Conservation (phyloP, 129 eudicot species). For the Rutidosis leptorrhynchoides region DNA sequence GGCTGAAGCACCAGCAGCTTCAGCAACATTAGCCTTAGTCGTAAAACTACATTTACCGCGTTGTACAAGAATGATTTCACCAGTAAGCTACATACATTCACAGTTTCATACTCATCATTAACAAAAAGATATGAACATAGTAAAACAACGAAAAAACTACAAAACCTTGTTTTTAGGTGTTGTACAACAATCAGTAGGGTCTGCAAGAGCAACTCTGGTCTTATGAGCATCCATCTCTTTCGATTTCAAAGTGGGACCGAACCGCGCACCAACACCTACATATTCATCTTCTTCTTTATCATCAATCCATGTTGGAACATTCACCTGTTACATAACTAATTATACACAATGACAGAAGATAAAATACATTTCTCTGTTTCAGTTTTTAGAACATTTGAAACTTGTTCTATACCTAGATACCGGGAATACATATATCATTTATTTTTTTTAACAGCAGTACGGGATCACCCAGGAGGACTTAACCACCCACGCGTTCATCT, state of each 20-base stretch:
- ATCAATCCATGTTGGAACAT: conserved; percentile 73
- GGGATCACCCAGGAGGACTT: too few species aligned
- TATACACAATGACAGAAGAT: too few species aligned
- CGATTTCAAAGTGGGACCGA: conserved; percentile 88
- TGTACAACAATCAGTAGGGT: conserved; percentile 91
- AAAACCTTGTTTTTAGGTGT: conserved; percentile 74
- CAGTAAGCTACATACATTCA: conserved; percentile 58
- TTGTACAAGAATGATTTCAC: conserved; percentile 84
- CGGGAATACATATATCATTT: too few species aligned
- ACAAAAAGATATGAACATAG: neutral
- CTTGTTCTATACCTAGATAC: too few species aligned
- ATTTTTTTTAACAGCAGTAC: too few species aligned
- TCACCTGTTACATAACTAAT: conserved; percentile 50
- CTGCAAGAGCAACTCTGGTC: conserved; percentile 68
- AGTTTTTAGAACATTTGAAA: neutral
- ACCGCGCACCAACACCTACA: conserved; percentile 96
- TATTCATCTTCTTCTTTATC: conserved; percentile 65
- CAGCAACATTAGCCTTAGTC: conserved; percentile 84
- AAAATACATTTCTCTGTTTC: neutral
- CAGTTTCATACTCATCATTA: too few species aligned
- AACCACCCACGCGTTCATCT: too few species aligned
- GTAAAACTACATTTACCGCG: conserved; percentile 96
- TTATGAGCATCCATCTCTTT: conserved; percentile 86
- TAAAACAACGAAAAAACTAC: neutral
- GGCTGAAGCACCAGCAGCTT: conserved; percentile 98